These are phyloP conservation scores for Penicillium lividum DNA, from an alignment of 495 filamentous ascomycete species.

Conservation along the genomic window DNA sequence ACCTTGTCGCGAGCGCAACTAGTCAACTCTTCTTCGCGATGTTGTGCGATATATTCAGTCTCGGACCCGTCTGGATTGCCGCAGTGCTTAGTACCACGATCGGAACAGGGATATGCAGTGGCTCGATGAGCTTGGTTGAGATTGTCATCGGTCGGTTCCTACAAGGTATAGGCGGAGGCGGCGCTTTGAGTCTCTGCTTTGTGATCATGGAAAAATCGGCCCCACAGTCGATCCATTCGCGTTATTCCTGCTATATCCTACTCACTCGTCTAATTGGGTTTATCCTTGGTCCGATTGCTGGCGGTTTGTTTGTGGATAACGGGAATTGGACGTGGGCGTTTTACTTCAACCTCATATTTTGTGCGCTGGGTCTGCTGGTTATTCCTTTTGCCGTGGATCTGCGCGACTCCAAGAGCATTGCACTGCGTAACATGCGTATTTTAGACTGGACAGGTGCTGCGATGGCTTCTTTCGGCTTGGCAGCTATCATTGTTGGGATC, in stretches of 20 bases:
- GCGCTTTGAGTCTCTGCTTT: constrained; percentile 62
- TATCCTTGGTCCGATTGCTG: constrained; percentile 39
- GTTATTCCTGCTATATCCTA: constrained; percentile 41
- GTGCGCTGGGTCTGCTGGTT: constrained; percentile 34
- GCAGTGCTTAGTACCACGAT: constrained; percentile 54
- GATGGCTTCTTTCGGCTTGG: constrained; percentile 33
- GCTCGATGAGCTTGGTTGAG: constrained; percentile 59
- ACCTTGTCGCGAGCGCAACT: constrained; percentile 39
- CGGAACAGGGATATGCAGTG: constrained; percentile 60
- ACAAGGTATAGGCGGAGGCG: constrained; percentile 74
- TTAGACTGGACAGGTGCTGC: constrained; percentile 42
- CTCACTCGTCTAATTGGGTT: constrained; percentile 37
- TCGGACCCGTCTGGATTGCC: constrained; percentile 48
- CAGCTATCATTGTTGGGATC: constrained; percentile 36
- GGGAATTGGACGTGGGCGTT: constrained; percentile 44
- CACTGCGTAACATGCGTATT: constrained; percentile 28
- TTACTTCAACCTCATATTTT: constrained; percentile 46
- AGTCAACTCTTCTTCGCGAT: constrained; percentile 43
- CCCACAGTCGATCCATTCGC: constrained; percentile 40
- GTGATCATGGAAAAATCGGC: constrained; percentile 67
- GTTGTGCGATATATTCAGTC: constrained; percentile 43
- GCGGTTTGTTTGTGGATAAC: constrained; percentile 40
- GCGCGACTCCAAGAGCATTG: constrained; percentile 25
- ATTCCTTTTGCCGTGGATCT: constrained; percentile 40
- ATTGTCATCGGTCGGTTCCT: constrained; percentile 65